These are phyloP conservation scores for Eurotiales sp. DNA, from an alignment of 2,329 filamentous ascomycete species.

Conservation along the genomic window DNA sequence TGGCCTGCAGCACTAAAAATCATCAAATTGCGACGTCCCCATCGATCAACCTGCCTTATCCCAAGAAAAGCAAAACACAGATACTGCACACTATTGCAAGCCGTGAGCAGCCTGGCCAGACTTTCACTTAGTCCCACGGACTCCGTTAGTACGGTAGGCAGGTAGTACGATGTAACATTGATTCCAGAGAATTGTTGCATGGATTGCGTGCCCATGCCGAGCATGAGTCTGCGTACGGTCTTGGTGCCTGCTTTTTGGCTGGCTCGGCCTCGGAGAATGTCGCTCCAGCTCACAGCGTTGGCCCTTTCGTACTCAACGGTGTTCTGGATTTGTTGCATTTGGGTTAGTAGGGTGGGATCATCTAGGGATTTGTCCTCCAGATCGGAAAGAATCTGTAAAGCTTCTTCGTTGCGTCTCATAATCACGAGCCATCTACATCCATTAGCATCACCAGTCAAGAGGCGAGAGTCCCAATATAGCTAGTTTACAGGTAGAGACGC, in stretches of 20 bases:
- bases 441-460: too few species aligned
- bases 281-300: conserved; percentile 46
- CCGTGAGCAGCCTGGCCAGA: conserved; percentile 52
- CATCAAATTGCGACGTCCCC: conserved; percentile 55
- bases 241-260: conserved; percentile 31
- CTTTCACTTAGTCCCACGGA: conserved; percentile 51
- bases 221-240: conserved; percentile 35
- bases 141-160: conserved; percentile 56
- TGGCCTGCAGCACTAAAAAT: conserved; percentile 49
- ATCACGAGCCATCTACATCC: conserved; percentile 24
- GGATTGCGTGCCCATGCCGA: conserved; percentile 36
- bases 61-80: conserved; percentile 43
- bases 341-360: conserved; percentile 42
- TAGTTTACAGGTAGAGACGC: not conserved
- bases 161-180: conserved; percentile 16
- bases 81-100: conserved; percentile 50
- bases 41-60: conserved; percentile 47
- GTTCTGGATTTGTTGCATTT: conserved; percentile 43
- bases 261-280: conserved; percentile 44
- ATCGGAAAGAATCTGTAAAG: conserved; percentile 33
- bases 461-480: not conserved
- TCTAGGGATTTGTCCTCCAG: conserved; percentile 16
- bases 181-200: conserved; percentile 24
- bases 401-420: conserved; percentile 34
- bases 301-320: conserved; percentile 46